Evolutionary conservation across 192 early-diverging fungal genomes (phyloP), one percentile per base, ranked within the genome.

Genomic region (Gorgonomyces haynaldii): DNA sequence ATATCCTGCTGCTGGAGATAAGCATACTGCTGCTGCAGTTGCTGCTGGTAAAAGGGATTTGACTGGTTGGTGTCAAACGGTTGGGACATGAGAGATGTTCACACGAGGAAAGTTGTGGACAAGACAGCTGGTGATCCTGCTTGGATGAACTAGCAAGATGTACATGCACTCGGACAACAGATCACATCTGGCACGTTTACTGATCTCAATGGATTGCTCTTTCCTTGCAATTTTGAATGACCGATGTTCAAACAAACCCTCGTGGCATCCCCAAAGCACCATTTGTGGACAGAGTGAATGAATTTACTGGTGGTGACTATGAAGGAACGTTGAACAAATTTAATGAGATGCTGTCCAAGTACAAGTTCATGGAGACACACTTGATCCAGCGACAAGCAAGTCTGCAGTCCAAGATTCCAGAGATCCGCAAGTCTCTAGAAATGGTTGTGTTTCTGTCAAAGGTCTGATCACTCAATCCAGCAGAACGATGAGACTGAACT

Each of bases 361-460:
- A 95, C 82, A 88, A 85, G 64, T 96, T 88, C 57, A 98, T 98
- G 94, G 91, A 98, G 61, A 67, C 77, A 54, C 90, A 89, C 53
- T 71, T 86, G 59, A 61, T 88, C 13, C 87, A 89, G 51, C 84
- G 88, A 50, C 83, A 82, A 54, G 70, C 72, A 25, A 72, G 76
- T 34, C 74, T 98, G 16, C 87, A 93, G 52, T 68, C 80, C 22
- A 98, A 98, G 69, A 84, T 98, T 30, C 94, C 94, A 2, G 91
- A 98, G 60, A 88, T 98, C 47, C 78, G 86, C 67, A 96, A 96
- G 65, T 91, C 89, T 0, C 66, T 94, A 38, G 79, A 80, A 32
- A 82, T 86, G 64, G 87, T 96, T 20, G 67, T 83, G n/a, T 86
- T 79, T 38, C 63, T 97, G 26, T 44, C 26, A 15, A 31, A n/a